Percentiles rank a stretch among this genome's conserved stretches.
Conservation (phyloP, 208 protist species). For the Leptomonas seymouri region DNA sequence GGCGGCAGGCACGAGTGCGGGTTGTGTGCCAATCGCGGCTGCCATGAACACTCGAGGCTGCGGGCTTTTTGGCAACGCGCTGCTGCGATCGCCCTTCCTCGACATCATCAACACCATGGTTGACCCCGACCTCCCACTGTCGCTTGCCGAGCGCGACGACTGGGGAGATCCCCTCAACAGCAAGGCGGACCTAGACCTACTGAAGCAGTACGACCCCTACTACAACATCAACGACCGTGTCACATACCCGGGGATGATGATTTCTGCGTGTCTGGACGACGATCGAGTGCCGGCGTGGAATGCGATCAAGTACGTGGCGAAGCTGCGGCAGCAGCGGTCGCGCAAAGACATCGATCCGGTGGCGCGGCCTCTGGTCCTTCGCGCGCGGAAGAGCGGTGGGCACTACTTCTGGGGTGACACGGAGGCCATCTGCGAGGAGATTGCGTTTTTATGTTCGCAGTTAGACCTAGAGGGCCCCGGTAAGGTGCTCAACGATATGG, state of each 20-base stretch:
- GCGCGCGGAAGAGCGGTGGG: conserved; percentile 67
- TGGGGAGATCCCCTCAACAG: conserved; percentile 94
- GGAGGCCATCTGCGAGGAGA: conserved; percentile 87
- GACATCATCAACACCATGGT: conserved; percentile 95
- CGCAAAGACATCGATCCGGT: conserved; percentile 78
- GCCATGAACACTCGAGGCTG: conserved; percentile 92
- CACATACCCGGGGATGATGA: conserved; percentile 91
- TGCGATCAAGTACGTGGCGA: conserved; percentile 89
- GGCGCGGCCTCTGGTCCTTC: conserved; percentile 68
- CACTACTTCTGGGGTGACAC: conserved; percentile 88
- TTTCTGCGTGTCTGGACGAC: conserved; percentile 89
- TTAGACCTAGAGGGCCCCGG: conserved; percentile 83
- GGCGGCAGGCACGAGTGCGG: conserved; percentile 90
- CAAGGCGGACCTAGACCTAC: conserved; percentile 56
- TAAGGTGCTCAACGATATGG: conserved; percentile 90
- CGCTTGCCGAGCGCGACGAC: conserved; percentile 91
- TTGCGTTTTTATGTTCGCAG: conserved; percentile 85
- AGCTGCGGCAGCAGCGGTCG: conserved; percentile 80
- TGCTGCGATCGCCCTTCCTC: conserved; percentile 93
- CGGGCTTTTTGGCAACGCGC: conserved; percentile 82
- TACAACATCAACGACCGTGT: conserved; percentile 92
- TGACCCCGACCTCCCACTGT: conserved; percentile 90
- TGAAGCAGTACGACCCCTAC: conserved; percentile 89
- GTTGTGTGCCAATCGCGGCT: conserved; percentile 94
- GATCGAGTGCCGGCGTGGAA: conserved; percentile 92